Conservation (phyloP, 306 rosid genomes). For the Potentilla sterilis region DNA sequence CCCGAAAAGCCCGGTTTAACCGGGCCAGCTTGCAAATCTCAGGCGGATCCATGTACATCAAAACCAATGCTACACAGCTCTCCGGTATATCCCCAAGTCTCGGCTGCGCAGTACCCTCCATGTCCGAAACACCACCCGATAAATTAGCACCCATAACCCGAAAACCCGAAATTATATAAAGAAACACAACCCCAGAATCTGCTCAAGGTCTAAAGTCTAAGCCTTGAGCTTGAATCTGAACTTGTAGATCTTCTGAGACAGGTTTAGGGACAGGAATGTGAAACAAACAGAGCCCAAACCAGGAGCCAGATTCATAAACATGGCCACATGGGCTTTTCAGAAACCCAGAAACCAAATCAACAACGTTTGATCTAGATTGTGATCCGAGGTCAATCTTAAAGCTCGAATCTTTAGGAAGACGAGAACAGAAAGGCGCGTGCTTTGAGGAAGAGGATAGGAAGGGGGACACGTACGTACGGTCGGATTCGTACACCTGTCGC, state of each 20-base stretch:
- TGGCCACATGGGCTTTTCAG: conserved; percentile 28
- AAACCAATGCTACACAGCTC: conserved; percentile 68
- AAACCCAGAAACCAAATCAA: conserved; percentile 5
- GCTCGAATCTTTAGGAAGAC: background rate
- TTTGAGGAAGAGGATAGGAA: background rate
- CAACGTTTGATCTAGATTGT: background rate
- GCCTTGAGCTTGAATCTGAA: conserved; percentile 58
- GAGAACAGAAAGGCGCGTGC: background rate
- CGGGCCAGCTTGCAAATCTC: conserved; percentile 72
- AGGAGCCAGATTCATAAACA: conserved; percentile 37
- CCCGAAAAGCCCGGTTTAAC: conserved; percentile 63
- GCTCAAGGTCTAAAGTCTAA: conserved; percentile 26
- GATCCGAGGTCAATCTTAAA: background rate
- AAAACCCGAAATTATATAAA: background rate
- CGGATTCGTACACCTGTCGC: background rate
- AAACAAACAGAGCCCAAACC: conserved; percentile 17
- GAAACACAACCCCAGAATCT: conserved; percentile 19
- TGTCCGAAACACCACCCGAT: conserved; percentile 44
- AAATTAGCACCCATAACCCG: conserved; percentile 60
- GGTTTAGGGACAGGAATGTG: conserved; percentile 41
- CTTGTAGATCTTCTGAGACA: conserved; percentile 52
- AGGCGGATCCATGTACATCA: conserved; percentile 62
- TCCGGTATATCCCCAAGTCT: conserved; percentile 82
- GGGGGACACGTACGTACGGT: background rate
- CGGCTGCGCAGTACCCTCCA: conserved; percentile 36